A percentile compares a stretch with the other conserved stretches of the same genome.
Conservation (phyloP, 2,329 filamentous ascomycete genomes). For the Fusarium sp. region DNA sequence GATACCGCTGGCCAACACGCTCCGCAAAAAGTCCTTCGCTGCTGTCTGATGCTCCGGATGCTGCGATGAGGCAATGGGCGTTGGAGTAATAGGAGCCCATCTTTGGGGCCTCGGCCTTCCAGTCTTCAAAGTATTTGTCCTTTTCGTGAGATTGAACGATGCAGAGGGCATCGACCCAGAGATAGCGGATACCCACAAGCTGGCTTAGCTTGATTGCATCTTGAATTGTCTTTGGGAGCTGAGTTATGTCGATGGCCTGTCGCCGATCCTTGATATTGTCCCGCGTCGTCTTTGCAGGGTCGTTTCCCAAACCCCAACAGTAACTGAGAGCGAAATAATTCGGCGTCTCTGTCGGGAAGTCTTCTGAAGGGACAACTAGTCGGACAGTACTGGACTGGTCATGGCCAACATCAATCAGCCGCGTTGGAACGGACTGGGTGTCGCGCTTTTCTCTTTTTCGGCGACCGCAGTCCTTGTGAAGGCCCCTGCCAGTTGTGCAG, state of each 20-base stretch:
- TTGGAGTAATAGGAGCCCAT: conserved; percentile 18
- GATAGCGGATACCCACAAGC: background rate
- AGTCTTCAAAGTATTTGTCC: background rate
- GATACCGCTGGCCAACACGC: background rate
- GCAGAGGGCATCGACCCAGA: conserved; percentile 7
- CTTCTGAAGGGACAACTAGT: background rate
- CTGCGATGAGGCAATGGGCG: conserved; percentile 1
- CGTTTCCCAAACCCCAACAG: background rate
- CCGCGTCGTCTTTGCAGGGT: background rate
- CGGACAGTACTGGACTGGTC: background rate
- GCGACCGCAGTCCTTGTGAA: background rate
- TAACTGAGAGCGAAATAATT: conserved; percentile 4
- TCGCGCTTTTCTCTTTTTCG: background rate
- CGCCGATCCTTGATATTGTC: background rate
- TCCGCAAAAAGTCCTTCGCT: conserved; percentile 4
- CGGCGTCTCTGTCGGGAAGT: background rate
- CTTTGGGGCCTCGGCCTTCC: background rate
- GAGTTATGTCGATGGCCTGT: background rate
- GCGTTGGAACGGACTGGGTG: background rate
- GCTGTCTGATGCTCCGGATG: conserved; percentile 1
- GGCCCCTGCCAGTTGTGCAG: background rate
- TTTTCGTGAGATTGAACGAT: background rate
- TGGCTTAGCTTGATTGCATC: background rate
- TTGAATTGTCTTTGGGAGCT: conserved; percentile 1
- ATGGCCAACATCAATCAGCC: conserved; percentile 1